Evolutionary conservation across 352 stramenopile species (phyloP), one percentile per base, ranked within the genome.

Genomic region (Phytophthora kernoviae): DNA sequence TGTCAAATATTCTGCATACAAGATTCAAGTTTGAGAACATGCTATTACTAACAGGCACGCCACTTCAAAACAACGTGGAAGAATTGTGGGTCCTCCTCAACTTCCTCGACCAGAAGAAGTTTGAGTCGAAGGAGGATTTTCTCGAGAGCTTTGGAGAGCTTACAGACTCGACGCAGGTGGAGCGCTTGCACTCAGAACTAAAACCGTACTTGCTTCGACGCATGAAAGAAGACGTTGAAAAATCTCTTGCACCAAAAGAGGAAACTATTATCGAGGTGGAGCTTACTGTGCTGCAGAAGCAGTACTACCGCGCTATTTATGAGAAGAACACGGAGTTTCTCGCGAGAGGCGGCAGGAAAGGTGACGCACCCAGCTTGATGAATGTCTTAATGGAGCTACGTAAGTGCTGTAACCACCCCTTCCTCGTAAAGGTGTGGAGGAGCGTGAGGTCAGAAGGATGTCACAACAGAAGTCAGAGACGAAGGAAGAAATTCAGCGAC

Each of bases 31-130:
- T 88, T 50, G 76, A 93, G 26, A 94, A 90, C 26, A 91, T 93
- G 48, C 39, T 98, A 37, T 62, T 98, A 8, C 73, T 98, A 10
- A 98, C 93, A 0, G 93, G 93, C 26, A 98, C 93, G 11, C 89
- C 89, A 30, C 73, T 97, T 12, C 89, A 97, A 54, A 96, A 96
- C 63, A 96, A 95, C 50, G 77, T 96, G 10, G 90, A 96, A 58
- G 86, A 96, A 51, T 61, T 99, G 11, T 99, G 97, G 97, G 96
- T 98, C 15, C 86, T 99, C 10, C 71, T 99, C 5, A 97, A 99
- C 63, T 99, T 99, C 57, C 85, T 99, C 24, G 96, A 99, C 46
- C 70, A 61, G 14, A 67, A 97, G 4, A 91, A 83, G n/a, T 99
- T 99, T 73, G 73, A 80, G 10, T 96, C 94, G 50, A 87, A 84